phyloP scores from a whole-genome alignment of 2,329 filamentous ascomycete genomes.

The Ophiostoma novo-ulmi region DNA sequence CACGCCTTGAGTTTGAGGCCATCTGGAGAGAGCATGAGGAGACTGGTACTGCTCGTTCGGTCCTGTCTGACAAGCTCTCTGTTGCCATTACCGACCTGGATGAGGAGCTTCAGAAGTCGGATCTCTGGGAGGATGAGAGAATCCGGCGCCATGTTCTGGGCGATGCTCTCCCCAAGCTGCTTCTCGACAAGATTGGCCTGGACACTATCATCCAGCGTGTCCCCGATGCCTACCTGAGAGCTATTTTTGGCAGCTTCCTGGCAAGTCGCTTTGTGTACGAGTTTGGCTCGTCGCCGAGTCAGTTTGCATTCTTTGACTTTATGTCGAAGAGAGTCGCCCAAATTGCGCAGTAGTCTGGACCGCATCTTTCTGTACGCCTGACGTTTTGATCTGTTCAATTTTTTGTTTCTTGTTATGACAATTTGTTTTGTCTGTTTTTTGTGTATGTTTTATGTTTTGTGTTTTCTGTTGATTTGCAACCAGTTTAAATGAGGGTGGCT shows the following conservation, averaged over 20 bases:
- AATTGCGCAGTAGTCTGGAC: constrained; percentile 5
- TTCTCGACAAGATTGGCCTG: constrained; percentile 85
- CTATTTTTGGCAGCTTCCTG: constrained; percentile 94
- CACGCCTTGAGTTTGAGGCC: constrained; percentile 89
- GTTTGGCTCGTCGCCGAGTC: constrained; percentile 84
- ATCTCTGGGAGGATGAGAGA: constrained; percentile 78
- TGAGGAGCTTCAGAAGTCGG: constrained; percentile 89
- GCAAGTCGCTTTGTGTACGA: constrained; percentile 95
- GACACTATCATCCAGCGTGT: constrained; percentile 82
- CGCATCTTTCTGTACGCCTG: neutral
- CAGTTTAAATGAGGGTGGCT: constrained; percentile 41
- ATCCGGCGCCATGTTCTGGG: constrained; percentile 72
- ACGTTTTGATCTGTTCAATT: neutral
- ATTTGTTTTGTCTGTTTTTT: neutral
- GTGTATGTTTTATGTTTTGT: neutral
- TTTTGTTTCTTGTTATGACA: neutral
- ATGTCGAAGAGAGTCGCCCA: constrained; percentile 18
- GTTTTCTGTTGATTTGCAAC: neutral
- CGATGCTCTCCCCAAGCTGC: constrained; percentile 78
- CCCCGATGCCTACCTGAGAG: constrained; percentile 83
- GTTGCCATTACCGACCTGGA: constrained; percentile 93
- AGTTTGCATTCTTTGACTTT: constrained; percentile 98
- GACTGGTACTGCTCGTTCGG: constrained; percentile 72
- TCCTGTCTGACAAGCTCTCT: constrained; percentile 87
- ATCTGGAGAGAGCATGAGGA: constrained; percentile 92